Conservation (phyloP, 2,329 filamentous ascomycete genomes). For the Sporothrix curviconia region DNA sequence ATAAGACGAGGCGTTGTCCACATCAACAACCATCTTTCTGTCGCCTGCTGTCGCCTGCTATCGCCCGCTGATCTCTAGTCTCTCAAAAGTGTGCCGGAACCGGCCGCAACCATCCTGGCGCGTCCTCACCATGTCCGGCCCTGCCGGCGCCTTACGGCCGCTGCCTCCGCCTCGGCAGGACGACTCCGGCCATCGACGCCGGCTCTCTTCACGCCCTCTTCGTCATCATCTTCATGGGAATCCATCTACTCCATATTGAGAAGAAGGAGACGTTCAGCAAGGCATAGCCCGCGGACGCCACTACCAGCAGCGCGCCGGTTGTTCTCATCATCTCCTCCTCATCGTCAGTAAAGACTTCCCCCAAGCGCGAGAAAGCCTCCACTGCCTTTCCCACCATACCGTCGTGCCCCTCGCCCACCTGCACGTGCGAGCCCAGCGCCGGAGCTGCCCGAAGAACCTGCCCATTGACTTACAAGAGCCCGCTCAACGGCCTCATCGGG, state of each 20-base stretch:
- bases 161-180: not conserved
- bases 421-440: constrained; percentile 65
- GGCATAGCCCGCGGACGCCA: not conserved
- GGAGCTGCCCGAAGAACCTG: constrained; percentile 55
- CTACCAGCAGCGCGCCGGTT: not conserved
- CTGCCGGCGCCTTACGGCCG: not conserved
- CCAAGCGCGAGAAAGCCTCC: constrained; percentile 13
- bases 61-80: no score
- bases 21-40: not conserved
- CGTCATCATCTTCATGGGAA: not conserved
- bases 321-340: not conserved
- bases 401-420: constrained; percentile 69
- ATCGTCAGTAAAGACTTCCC: not conserved
- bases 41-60: no score
- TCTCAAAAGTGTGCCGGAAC: no score
- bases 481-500: constrained; percentile 71
- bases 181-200: not conserved
- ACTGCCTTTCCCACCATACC: constrained; percentile 37
- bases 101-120: not conserved
- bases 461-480: constrained; percentile 66
- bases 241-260: no score
- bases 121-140: not conserved
- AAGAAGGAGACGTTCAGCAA: no score
- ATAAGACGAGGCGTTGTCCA: not conserved
- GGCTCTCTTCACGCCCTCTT: not conserved